phyloP scores from a whole-genome alignment of 2,329 filamentous ascomycete species.

The Xenoacremonium recifei region DNA sequence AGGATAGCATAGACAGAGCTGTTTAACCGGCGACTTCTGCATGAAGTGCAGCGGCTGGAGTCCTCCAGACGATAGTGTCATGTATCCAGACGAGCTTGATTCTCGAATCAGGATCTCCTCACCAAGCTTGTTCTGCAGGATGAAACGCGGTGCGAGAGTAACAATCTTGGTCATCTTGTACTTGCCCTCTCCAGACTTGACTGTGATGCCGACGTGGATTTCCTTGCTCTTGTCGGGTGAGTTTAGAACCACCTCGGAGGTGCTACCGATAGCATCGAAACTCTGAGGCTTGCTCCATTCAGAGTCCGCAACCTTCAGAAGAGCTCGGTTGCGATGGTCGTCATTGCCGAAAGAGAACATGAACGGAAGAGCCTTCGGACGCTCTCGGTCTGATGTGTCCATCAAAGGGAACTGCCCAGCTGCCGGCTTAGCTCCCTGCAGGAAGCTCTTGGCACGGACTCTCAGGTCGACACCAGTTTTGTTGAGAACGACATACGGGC shows the following conservation, averaged over 20 bases:
- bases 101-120: constrained; percentile 90
- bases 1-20: constrained; percentile 88
- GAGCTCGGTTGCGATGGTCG: constrained; percentile 85
- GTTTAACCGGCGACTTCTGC: constrained; percentile 78
- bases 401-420: constrained; percentile 72
- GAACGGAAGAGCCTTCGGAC: constrained; percentile 78
- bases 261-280: constrained; percentile 96
- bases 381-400: constrained; percentile 48
- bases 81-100: constrained; percentile 83
- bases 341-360: constrained; percentile 94
- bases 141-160: constrained; percentile 86
- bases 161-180: constrained; percentile 98
- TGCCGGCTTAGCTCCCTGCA: constrained; percentile 77
- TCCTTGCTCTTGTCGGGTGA: constrained; percentile 71
- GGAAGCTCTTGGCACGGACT: constrained; percentile 83
- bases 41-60: constrained; percentile 87
- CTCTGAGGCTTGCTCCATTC: constrained; percentile 97
- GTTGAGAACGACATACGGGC: constrained; percentile 92
- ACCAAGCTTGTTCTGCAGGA: constrained; percentile 87
- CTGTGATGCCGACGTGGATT: constrained; percentile 86
- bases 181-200: constrained; percentile 90
- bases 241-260: constrained; percentile 80
- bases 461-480: constrained; percentile 89
- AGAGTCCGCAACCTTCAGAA: constrained; percentile 85
- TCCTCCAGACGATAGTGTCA: constrained; percentile 74